Conservation (phyloP, 108 stramenopile genomes). For the Mayamaea pseudoterrestris region DNA sequence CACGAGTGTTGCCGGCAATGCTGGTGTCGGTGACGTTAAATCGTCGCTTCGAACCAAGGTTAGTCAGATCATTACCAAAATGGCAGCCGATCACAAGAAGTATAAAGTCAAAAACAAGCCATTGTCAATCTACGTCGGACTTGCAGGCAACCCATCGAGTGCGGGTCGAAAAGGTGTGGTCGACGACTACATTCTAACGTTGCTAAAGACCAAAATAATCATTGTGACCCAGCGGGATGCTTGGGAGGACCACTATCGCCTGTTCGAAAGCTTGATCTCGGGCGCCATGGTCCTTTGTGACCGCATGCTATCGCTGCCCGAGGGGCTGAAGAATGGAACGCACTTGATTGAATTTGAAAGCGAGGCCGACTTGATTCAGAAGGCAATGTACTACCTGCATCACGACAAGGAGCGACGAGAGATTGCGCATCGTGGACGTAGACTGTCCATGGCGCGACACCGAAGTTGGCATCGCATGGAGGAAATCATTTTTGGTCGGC, state of each 20-base stretch:
- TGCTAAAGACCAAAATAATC: conserved; percentile 43
- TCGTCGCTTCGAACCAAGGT: conserved; percentile 1
- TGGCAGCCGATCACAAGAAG: not conserved
- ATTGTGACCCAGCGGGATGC: conserved; percentile 52
- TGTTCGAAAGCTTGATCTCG: conserved; percentile 42
- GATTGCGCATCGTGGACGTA: conserved; percentile 28
- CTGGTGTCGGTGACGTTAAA: not conserved
- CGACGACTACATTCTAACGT: conserved; percentile 13
- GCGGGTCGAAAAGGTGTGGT: conserved; percentile 1
- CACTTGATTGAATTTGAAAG: conserved; percentile 33
- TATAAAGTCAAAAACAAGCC: no score
- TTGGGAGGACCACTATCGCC: conserved; percentile 57
- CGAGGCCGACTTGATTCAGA: conserved; percentile 10
- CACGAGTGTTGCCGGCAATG: not conserved
- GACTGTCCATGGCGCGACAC: conserved; percentile 38
- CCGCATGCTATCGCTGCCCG: conserved; percentile 30
- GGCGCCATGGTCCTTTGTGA: conserved; percentile 46
- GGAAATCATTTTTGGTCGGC: conserved; percentile 32
- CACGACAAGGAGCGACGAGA: conserved; percentile 18
- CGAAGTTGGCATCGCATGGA: conserved; percentile 46
- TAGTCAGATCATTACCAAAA: not conserved
- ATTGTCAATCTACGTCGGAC: conserved; percentile 1
- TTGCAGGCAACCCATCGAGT: not conserved
- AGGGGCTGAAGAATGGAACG: conserved; percentile 20
- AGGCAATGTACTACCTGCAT: conserved; percentile 25